A percentile compares a stretch with the other conserved stretches of the same genome.
Conservation (phyloP, 352 stramenopile genomes). For the Lagenidium sp. region DNA sequence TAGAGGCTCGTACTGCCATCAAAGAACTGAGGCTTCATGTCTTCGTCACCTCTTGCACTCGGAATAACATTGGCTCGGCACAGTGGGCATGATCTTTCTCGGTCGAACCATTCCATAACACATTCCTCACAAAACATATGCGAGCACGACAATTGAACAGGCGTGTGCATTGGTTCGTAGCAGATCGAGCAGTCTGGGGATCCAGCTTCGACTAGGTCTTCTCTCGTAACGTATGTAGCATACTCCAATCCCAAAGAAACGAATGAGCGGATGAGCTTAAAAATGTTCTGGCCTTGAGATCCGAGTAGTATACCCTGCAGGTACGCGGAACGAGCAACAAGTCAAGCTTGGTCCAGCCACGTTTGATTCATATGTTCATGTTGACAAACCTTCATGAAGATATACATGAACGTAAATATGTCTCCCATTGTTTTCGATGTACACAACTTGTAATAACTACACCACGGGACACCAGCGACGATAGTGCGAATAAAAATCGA, state of each 20-base stretch:
- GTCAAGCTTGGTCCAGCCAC: background rate
- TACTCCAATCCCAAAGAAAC: constrained; percentile 58
- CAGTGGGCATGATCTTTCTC: constrained; percentile 71
- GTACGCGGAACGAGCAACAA: background rate
- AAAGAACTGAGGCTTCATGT: constrained; percentile 60
- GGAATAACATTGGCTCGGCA: constrained; percentile 48
- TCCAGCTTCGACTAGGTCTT: constrained; percentile 51
- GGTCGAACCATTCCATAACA: constrained; percentile 78
- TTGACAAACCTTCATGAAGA: constrained; percentile 53
- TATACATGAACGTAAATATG: constrained; percentile 66
- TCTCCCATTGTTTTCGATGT: constrained; percentile 66
- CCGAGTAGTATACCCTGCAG: constrained; percentile 44
- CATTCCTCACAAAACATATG: constrained; percentile 85
- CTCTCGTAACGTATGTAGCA: constrained; percentile 47
- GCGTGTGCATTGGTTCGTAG: constrained; percentile 63
- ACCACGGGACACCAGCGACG: constrained; percentile 61
- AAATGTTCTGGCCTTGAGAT: constrained; percentile 37
- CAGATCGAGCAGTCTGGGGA: constrained; percentile 74
- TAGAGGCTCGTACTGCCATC: constrained; percentile 71
- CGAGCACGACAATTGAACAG: constrained; percentile 64
- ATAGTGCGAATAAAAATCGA: constrained; percentile 59
- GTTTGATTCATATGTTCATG: background rate
- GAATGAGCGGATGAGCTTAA: constrained; percentile 40
- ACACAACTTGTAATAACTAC: constrained; percentile 66
- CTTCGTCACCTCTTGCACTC: constrained; percentile 3